Evolutionary conservation across 768 basidiomycete species (phyloP).

Genomic region (Lentinula edodes): DNA sequence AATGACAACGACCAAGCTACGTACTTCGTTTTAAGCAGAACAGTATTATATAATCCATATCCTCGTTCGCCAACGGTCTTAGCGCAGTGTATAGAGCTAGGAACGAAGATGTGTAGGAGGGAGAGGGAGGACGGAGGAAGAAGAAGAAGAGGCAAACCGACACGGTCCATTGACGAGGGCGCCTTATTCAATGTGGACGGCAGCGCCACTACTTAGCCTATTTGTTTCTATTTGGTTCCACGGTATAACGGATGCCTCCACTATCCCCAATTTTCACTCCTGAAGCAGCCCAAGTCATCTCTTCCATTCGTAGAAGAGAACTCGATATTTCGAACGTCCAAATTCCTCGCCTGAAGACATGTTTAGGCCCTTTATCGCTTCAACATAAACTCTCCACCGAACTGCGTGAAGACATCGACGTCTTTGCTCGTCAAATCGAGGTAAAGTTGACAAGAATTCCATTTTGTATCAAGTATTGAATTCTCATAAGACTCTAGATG

Average conservation of each 20-base stretch:
- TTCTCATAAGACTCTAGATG: constrained; percentile 51
- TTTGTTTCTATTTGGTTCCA: no score
- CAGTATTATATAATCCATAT: no score
- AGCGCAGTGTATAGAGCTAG: no score
- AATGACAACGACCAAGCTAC: no score
- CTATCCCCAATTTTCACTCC: constrained; percentile 49
- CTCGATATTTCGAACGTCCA: constrained; percentile 65
- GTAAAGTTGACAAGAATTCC: constrained; percentile 23
- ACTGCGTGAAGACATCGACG: constrained; percentile 69
- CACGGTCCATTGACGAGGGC: neutral
- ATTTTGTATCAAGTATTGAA: constrained; percentile 11
- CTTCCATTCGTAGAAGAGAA: constrained; percentile 47
- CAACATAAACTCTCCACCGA: constrained; percentile 76
- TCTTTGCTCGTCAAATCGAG: constrained; percentile 62
- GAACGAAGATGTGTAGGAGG: no score
- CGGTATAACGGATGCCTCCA: constrained; percentile 36
- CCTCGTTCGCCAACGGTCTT: no score
- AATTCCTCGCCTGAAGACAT: constrained; percentile 66
- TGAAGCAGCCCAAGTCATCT: constrained; percentile 45
- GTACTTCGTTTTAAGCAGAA: no score
- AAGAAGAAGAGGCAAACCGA: no score
- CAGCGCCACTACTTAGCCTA: no score
- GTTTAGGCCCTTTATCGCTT: constrained; percentile 58
- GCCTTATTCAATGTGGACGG: no score
- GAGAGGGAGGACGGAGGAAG: no score